Evolutionary conservation across 805 yeast genomes (phyloP), one percentile per base, ranked within the genome.

Genomic region (Pichia sporocuriosa): DNA sequence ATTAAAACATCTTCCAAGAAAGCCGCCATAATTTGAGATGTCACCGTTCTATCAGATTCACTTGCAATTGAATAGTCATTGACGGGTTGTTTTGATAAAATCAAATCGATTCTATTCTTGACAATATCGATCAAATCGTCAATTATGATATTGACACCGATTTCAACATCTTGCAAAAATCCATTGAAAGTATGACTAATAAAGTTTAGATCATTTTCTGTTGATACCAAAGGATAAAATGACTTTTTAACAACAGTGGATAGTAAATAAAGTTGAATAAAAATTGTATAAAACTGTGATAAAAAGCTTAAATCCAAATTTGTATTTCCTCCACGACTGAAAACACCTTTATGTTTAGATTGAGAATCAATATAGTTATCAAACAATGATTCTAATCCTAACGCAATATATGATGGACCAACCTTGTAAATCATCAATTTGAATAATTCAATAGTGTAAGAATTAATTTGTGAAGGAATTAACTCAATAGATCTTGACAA

Each of bases 401-500:
- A 68, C 30, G 84, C 88, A 33, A 88, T 72, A 54, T 84, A 87
- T 3, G 81, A 70, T 27, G 77, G 77, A 1, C 95, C 93, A 29
- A 85, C 69, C 41, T 82, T 87, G 35, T 75, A 69, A 19, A 86
- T 60, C 39, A 86, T 57, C 28, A 84, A 68, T 46, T 84, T 85
- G 44, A 84, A 66, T 12, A 89, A 60, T 46, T 79, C 88, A 33
- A 77, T 62, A 0, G 86, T 73, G 53, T 79, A 75, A 34, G 73
- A 79, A 6, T 81, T 72, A 2, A 84, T 67, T 44, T 73, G 77
- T 22, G 66, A 65, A 1, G 90, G 85, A 0, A 79, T 70, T 29
- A 86, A 65, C 56, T 87, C 96, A 53, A 85, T 70, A 4, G 82
- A 68, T 55, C 96, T 69, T 2, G 89, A 81, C 4, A 87, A 67